These are phyloP conservation scores for Jaltomata sinuosa DNA, from an alignment of 257 asterid species.

Conservation along the genomic window DNA sequence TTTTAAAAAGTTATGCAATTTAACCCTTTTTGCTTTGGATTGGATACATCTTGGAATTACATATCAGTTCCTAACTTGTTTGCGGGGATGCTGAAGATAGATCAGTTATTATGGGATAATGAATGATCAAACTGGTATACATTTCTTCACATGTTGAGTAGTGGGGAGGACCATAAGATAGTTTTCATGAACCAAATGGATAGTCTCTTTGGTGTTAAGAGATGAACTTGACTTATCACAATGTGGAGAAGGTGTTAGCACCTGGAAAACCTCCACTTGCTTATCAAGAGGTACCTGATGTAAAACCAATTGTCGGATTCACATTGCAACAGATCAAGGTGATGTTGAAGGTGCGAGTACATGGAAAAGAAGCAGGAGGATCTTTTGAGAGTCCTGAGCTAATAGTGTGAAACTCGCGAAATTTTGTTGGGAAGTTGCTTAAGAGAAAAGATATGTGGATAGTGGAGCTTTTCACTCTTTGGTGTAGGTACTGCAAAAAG, in stretches of 20 bases:
- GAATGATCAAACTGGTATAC: too few relatives aligned
- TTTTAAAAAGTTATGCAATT: too few relatives aligned
- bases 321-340: conserved; percentile 59
- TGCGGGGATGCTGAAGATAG: too few relatives aligned
- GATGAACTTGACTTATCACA: too few relatives aligned
- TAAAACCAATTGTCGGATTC: conserved; percentile 62
- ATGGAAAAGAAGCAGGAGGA: conserved; percentile 76
- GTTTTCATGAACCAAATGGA: too few relatives aligned
- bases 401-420: conserved; percentile 61
- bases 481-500: conserved; percentile 98
- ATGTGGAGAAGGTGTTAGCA: conserved; percentile 45
- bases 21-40: too few relatives aligned
- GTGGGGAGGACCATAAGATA: too few relatives aligned
- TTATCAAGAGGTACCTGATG: conserved; percentile 89
- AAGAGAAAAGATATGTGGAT: conserved; percentile 91
- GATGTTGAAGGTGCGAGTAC: conserved; percentile 53
- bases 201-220: too few relatives aligned
- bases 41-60: too few relatives aligned
- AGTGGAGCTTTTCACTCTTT: conserved; percentile 93
- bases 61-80: too few relatives aligned
- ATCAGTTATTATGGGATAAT: too few relatives aligned
- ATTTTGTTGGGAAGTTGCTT: conserved; percentile 71
- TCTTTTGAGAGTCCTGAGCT: conserved; percentile 75
- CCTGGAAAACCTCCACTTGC: conserved; percentile 81
- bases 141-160: too few relatives aligned